These are phyloP conservation scores for Spencermartinsiella europaea DNA, from an alignment of 805 yeast genomes.

Conservation along the genomic window DNA sequence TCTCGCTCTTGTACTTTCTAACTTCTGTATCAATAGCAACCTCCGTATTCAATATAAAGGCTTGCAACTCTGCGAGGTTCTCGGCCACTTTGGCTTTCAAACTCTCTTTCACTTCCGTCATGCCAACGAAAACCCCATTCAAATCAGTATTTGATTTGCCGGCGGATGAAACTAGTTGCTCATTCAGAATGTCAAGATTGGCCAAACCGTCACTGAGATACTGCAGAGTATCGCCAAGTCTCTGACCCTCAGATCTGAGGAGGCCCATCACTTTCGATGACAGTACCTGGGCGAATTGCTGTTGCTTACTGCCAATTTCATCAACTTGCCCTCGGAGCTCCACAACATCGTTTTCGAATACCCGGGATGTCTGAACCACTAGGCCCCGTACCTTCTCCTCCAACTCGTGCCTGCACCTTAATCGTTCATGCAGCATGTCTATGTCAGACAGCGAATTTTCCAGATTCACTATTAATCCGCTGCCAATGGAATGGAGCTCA, in stretches of 20 bases:
- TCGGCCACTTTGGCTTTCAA: not conserved
- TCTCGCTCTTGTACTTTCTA: too few relatives aligned
- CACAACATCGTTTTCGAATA: not conserved
- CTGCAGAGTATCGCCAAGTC: conserved; percentile 9
- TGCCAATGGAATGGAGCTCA: conserved; percentile 25
- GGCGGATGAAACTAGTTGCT: conserved; percentile 3
- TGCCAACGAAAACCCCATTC: not conserved
- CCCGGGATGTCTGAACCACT: conserved; percentile 1
- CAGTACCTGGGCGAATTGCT: conserved; percentile 5
- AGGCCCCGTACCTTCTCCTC: conserved; percentile 8
- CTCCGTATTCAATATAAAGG: not conserved
- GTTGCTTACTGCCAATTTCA: conserved; percentile 7
- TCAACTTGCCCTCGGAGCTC: not conserved
- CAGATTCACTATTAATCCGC: conserved; percentile 20
- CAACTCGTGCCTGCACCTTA: conserved; percentile 15
- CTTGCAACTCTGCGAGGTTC: not conserved
- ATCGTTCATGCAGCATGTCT: conserved; percentile 15
- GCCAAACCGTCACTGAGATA: conserved; percentile 11
- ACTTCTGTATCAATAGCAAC: not conserved
- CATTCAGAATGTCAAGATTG: conserved; percentile 7
- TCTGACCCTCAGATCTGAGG: conserved; percentile 3
- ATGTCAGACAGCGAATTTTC: conserved; percentile 22
- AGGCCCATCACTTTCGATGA: conserved; percentile 1
- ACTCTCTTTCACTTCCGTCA: not conserved
- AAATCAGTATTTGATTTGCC: conserved; percentile 3